Conservation (phyloP, 805 yeast species). For the Grigorovia yakushimaensis region DNA sequence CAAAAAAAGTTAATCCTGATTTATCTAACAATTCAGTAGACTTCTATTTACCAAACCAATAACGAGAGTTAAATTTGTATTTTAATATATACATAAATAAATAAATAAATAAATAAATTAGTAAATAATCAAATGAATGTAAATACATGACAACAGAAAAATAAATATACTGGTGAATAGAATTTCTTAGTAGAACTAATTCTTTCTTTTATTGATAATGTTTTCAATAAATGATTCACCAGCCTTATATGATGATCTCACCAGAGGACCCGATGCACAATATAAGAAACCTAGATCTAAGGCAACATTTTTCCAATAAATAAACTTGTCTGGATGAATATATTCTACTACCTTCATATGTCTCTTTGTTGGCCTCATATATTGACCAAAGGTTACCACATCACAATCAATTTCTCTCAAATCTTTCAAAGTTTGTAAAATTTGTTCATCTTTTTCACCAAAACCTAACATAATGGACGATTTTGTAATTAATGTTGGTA, state of each 20-base stretch:
- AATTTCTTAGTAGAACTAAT: neutral
- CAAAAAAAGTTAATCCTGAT: too few relatives aligned
- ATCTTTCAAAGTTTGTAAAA: conserved; percentile 64
- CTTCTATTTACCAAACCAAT: neutral
- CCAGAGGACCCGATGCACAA: conserved; percentile 96
- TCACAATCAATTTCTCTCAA: conserved; percentile 73
- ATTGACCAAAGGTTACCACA: conserved; percentile 97
- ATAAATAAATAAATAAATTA: neutral
- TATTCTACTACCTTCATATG: conserved; percentile 98
- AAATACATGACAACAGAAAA: neutral
- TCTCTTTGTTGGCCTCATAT: conserved; percentile 97
- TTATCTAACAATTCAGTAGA: too few relatives aligned
- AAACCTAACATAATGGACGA: conserved; percentile 94
- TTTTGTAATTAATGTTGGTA: conserved; percentile 73
- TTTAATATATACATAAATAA: neutral
- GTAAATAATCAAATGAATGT: neutral
- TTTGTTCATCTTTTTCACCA: conserved; percentile 91
- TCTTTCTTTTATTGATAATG: conserved; percentile 63
- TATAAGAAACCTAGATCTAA: conserved; percentile 84
- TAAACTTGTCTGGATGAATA: conserved; percentile 87
- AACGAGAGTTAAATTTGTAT: too few relatives aligned
- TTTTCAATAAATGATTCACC: conserved; percentile 97
- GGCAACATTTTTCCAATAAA: conserved; percentile 83
- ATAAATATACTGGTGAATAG: neutral
- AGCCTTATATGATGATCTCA: conserved; percentile 93